Base-by-base conservation (phyloP, 352 stramenopile genomes). In the Phytophthora tentaculata region DNA sequence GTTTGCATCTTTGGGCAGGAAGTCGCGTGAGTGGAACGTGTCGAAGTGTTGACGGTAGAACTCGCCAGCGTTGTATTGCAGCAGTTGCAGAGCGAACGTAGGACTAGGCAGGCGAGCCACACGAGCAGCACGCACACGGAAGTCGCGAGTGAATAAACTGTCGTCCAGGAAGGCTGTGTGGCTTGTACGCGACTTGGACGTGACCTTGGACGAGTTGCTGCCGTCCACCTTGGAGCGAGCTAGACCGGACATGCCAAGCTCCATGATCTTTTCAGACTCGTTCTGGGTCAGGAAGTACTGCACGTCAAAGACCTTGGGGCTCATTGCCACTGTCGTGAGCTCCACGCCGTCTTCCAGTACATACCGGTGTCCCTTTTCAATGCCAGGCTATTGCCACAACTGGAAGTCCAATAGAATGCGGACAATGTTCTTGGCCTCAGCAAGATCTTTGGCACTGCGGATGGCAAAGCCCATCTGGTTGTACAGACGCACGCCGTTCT, bases 31-130 rank as follows among this genome's bases (percentile, higher is more conserved):
- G 65, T 93, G 79, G 59, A 94, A 94, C 39, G 83, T 92, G 64
- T 94, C 86, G 19, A 91, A 72, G 56, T 94, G 86, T 74, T 89
- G 74, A 23, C 85, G 84, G 71, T 93, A 94, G 57, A 94, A 94
- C 53, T 94, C 81, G 1, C 86, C 86, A 0, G 83, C 82, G 5
- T 61, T 84, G 64, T 94, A 94, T 12, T 83, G 83, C 28, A 94
- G 80, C 32, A 93, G 75, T 56, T 94, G 86, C 20, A 94, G 55
- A 3, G 70, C 82, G 56, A 86, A 93, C 17, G 80, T 76, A 2
- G 86, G 73, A 44, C 83, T 92, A 8, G 86, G 81, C 13, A 94
- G 70, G 19, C 86, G 84, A 43, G 83, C 80, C 16, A 94, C 67
- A 10, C 58, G 59, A 14, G 84, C 77, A 28, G 81, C 86, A 39